Evolutionary conservation across 192 early-diverging fungal species (phyloP).

Genomic region (Entomortierella parvispora): DNA sequence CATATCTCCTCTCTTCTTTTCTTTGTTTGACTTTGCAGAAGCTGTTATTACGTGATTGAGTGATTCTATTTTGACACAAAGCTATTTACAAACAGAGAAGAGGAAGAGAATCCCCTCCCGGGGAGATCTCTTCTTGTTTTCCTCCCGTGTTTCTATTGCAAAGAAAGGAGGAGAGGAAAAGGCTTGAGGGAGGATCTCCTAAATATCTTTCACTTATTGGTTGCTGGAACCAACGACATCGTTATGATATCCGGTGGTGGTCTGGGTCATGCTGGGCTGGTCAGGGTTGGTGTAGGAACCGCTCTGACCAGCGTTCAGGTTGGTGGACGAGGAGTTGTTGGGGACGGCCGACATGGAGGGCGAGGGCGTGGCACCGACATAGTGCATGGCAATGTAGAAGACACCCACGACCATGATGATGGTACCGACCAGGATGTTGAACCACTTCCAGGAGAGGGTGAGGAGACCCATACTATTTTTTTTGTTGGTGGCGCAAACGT

Average conservation of each 20-base stretch:
- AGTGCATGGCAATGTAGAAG: conserved; percentile 45
- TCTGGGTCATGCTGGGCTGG: conserved; percentile 35
- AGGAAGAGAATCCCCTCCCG: no score
- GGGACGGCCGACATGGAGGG: conserved; percentile 48
- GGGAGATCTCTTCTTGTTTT: no score
- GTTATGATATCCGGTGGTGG: conserved; percentile 4
- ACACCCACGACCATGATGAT: conserved; percentile 32
- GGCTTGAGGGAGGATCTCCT: no score
- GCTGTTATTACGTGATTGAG: background rate
- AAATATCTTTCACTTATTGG: background rate
- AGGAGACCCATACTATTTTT: conserved; percentile 15
- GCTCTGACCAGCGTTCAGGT: conserved; percentile 19
- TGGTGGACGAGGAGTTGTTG: conserved; percentile 31
- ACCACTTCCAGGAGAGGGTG: conserved; percentile 32
- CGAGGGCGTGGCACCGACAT: conserved; percentile 47
- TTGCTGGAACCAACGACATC: background rate
- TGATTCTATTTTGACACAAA: no score
- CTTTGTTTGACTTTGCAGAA: background rate
- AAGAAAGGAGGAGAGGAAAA: no score
- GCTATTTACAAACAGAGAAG: no score
- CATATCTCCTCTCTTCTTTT: background rate
- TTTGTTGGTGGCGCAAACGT: no score
- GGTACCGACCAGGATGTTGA: conserved; percentile 38
- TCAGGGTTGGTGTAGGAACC: conserved; percentile 28
- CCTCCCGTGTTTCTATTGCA: no score